These are phyloP conservation scores for Pilatotrama ljubarskyi DNA, from an alignment of 768 basidiomycete species.

Conservation along the genomic window DNA sequence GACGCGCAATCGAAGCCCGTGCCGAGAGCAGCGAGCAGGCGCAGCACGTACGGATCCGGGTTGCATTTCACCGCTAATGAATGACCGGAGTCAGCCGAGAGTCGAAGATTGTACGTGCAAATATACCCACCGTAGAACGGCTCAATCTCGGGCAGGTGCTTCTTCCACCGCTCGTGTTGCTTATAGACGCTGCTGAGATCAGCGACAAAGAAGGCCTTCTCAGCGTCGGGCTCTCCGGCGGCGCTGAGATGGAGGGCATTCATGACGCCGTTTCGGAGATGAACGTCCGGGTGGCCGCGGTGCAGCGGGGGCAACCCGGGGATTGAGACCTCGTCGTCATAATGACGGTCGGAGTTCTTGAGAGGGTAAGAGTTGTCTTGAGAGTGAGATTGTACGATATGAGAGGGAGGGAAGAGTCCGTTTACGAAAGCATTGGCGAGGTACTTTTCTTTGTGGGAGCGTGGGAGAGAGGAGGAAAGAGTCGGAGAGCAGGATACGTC, in stretches of 20 bases:
- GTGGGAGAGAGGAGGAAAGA: constrained; percentile 21
- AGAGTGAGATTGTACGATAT: constrained; percentile 1
- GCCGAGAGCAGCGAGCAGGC: constrained; percentile 86
- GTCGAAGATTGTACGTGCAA: constrained; percentile 1
- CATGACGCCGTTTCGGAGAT: constrained; percentile 78
- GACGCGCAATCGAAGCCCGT: constrained; percentile 98
- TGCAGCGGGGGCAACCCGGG: constrained; percentile 65
- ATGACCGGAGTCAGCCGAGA: constrained; percentile 24
- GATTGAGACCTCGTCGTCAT: constrained; percentile 50
- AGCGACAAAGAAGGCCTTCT: constrained; percentile 95
- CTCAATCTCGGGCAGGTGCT: constrained; percentile 78
- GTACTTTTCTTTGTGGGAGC: constrained; percentile 27
- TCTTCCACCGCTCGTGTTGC: constrained; percentile 83
- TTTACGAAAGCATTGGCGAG: constrained; percentile 25
- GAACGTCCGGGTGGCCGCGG: constrained; percentile 69
- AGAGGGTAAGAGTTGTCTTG: constrained; percentile 13
- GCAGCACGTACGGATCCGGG: constrained; percentile 92
- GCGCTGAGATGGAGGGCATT: constrained; percentile 53
- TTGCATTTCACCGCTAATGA: constrained; percentile 91
- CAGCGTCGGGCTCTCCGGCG: constrained; percentile 67
- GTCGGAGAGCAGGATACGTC: constrained; percentile 30
- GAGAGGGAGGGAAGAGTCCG: constrained; percentile 19
- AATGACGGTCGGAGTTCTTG: constrained; percentile 19
- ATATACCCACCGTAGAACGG: constrained; percentile 83
- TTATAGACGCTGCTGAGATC: constrained; percentile 87